Base-by-base conservation (phyloP, 257 asterid species). In the Lithospermum erythrorhizon region DNA sequence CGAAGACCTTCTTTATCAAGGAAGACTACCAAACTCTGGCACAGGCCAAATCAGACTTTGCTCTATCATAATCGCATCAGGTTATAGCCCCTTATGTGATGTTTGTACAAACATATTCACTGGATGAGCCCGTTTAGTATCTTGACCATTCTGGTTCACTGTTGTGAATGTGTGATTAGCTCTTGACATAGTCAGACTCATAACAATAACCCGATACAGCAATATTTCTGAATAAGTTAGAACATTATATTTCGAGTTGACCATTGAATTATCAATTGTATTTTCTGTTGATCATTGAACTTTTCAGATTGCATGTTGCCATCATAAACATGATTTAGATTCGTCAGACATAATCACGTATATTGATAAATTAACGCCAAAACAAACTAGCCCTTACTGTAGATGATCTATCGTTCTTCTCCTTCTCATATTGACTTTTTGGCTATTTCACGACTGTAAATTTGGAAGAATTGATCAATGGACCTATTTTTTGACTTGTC, bases 11-110 rank as follows among this genome's bases (percentile, higher is more conserved):
- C n/a, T n/a, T n/a, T n/a, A n/a, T n/a, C n/a, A n/a, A n/a, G n/a
- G n/a, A n/a, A n/a, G n/a, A n/a, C n/a, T n/a, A n/a, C n/a, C 53
- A 75, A 71, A 58, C 70, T 93, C 61, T 70, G 45, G 74, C 65
- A 64, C 63, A 80, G 75, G 69, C 94, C 79, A 9, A 97, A 32
- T 79, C 97, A 14, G 82, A 62, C 55, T 93, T 93, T 67, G 81
- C 85, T 55, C 88, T n/a, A 86, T 72, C 95, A 97, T 59, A 84
- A 78, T 74, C 95, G 98, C 21, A 88, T 93, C 97, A 93, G 95
- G 98, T 88, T 64, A 67, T 27, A 27, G 32, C 32, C 32, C 53
- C 17, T 62, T 54, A 55, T 20, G 37, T 22, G 3, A 23, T 24
- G 30, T 41, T 41, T 8, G 11, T 41, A 41, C 49, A 3, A 3